Conservation (phyloP, 2,329 filamentous ascomycete genomes). For the Chaetothyriales sp. region DNA sequence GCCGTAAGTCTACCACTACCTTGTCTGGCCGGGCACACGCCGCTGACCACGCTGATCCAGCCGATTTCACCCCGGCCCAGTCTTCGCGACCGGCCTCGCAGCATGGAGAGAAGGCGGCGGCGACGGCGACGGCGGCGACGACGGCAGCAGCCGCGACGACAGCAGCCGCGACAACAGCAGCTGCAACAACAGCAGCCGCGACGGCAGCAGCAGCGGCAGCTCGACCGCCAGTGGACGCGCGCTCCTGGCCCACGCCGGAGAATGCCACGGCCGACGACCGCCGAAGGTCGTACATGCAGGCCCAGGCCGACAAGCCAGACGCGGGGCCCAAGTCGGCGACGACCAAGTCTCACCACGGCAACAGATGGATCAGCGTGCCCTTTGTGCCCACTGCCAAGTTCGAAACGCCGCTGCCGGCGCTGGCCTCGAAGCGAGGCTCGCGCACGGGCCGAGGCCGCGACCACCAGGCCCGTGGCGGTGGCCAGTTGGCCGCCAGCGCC, state of each 20-base stretch:
- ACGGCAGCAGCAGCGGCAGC: conserved; percentile 16
- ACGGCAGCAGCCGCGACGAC: too few relatives aligned
- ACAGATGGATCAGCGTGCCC: conserved; percentile 73
- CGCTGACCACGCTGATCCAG: conserved; percentile 2
- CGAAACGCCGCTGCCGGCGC: conserved; percentile 56
- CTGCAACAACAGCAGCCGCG: too few relatives aligned
- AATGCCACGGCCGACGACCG: conserved; percentile 62
- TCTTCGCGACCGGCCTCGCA: conserved; percentile 21
- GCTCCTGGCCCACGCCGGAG: conserved; percentile 84
- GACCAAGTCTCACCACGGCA: conserved; percentile 44
- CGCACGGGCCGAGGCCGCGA: conserved; percentile 43
- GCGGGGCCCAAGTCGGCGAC: conserved; percentile 41
- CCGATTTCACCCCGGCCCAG: conserved; percentile 9
- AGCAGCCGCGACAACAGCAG: conserved; percentile 19
- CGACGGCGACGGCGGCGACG: neutral
- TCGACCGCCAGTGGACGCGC: conserved; percentile 59
- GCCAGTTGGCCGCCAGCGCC: conserved; percentile 21
- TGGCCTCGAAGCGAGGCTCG: conserved; percentile 38
- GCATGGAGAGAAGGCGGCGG: conserved; percentile 16
- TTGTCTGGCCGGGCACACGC: neutral
- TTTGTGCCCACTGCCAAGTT: conserved; percentile 78
- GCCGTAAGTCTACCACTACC: neutral
- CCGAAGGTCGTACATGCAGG: conserved; percentile 45
- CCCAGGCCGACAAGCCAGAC: conserved; percentile 45
- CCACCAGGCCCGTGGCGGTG: conserved; percentile 31